Base-by-base conservation (phyloP, 2,329 filamentous ascomycete genomes). In the Cryphonectria naterciae region DNA sequence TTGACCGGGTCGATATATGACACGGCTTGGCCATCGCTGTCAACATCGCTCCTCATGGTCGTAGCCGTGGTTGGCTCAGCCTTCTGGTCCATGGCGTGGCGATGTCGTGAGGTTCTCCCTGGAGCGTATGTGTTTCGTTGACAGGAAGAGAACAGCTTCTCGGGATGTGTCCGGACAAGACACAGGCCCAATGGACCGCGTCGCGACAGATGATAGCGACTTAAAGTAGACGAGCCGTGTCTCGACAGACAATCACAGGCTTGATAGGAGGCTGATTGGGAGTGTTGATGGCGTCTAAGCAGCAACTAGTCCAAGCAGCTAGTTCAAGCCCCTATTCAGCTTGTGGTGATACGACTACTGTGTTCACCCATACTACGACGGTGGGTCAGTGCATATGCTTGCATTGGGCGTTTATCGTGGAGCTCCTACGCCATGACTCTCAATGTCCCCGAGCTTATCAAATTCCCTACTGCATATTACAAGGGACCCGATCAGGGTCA, bases 1-100 rank as follows among this genome's bases (percentile, higher is more conserved):
- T 70, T 70, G 58, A 68, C 69, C 1, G 69, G 69, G 39, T 70
- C 69, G 46, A 70, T 70, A 25, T 64, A 65, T 3, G 46, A 28
- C 2, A 67, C 19, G 22, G 43, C 39, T 15, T 68, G 66, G 1
- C 56, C 56, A 49, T 62, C 28, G 66, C 22, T 61, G 19, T 35
- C 28, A 19, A 37, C 56, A 22, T 68, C 28, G 10, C 66, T 49
- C 13, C n/a, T 49, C 37, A 17, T 41, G 13, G 35, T 28, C 39
- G 66, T 13, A 39, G 25, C 15, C 54, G 28, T 19, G 17, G 25
- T 35, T 19, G 54, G 25, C 54, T 35, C 54, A 58, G 8, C 7
- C 54, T 58, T 58, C 13, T 32, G 13, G 15, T 58, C 54, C 13
- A 58, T 32, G 54, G 25, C 54, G 28, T 19, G 25, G 25, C 4